A percentile compares a stretch with the other conserved stretches of the same genome.
phyloP scores from a whole-genome alignment of 2,329 filamentous ascomycete genomes.

The Zalaria obscura region DNA sequence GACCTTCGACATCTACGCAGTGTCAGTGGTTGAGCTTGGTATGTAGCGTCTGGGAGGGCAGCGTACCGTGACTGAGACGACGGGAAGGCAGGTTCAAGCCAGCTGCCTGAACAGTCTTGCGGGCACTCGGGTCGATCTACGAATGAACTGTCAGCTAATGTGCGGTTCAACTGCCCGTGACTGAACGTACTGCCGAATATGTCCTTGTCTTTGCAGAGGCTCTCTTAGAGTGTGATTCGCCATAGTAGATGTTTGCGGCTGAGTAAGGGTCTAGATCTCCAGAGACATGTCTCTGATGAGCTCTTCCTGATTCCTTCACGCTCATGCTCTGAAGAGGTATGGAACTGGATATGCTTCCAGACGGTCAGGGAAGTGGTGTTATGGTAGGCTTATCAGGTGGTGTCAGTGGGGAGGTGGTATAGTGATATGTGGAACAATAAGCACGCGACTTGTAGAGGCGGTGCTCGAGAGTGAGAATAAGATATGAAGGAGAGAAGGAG shows the following conservation, averaged over 20 bases:
- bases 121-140: slow-evolving; percentile 8
- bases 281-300: slow-evolving; percentile 7
- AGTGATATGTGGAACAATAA: too few relatives aligned
- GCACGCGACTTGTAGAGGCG: too few relatives aligned
- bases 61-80: slow-evolving; percentile 18
- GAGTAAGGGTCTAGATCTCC: slow-evolving; percentile 40
- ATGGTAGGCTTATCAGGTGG: too few relatives aligned
- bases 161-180: slow-evolving; percentile 1
- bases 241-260: slow-evolving; percentile 46
- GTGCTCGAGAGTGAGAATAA: too few relatives aligned
- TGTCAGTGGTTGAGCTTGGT: slow-evolving; percentile 45
- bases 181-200: slow-evolving; percentile 38
- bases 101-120: slow-evolving; percentile 7
- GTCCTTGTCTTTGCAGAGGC: slow-evolving; percentile 35
- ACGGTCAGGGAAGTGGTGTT: too few relatives aligned
- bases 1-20: slow-evolving; percentile 53
- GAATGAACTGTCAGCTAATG: slow-evolving; percentile 2
- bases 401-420: too few relatives aligned
- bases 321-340: slow-evolving; percentile 15
- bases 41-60: background rate
- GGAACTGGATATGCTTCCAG: too few relatives aligned
- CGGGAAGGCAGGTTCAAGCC: slow-evolving; percentile 8
- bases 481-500: too few relatives aligned
- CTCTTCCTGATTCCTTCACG: slow-evolving; percentile 15
- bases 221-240: slow-evolving; percentile 33